Base-by-base conservation (phyloP, 495 filamentous ascomycete species). In the Bombardia bombarda region DNA sequence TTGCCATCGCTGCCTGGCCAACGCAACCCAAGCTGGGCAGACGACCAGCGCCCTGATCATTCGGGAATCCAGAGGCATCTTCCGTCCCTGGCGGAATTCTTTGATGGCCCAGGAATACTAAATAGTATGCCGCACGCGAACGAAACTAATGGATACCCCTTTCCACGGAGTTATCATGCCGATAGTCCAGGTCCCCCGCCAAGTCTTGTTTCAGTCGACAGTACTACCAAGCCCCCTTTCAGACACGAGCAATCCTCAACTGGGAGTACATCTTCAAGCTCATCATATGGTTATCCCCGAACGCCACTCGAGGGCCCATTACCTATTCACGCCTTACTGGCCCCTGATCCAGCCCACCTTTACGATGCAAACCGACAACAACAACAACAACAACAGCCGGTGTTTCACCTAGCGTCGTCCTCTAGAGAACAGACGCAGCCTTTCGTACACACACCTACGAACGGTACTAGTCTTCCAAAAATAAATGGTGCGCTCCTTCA, bases 241-340 rank as follows among this genome's bases (percentile, higher is more conserved):
- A 62, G 56, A n/a, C 61, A 65, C n/a, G 63, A 68, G 24, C 57
- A 62, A 31, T 64, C 66, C 14, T 64, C 58, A 16, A 45, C 37
- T 4, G 63, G 57, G n/a, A 66, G 57, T 32, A 35, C 55, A 10
- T 63, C 66, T 2, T 62, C 66, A 7, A 46, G 28, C 21, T 56
- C 55, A 2, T 48, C 50, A 0, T 61, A 45, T 36, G 40, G 53
- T n/a, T 49, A 52, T 22, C 59, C 66, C 1, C 62, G 68, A 35
- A 66, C 67, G 10, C 61, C 66, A 5, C 57, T 60, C 38, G 70
- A 73, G 20, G 63, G 62, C 1, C 55, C 65, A 8, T 40, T 73
- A 20, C 67, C 70, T 12, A 71, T 73, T 32, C 67, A 73, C 41
- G 63, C 68, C 13, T 52, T 73, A 12, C 43, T 73, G 12, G 55